Evolutionary conservation across 805 yeast genomes (phyloP), one percentile per base, ranked within the genome.

Genomic region (Kluyveromyces aestuarii): DNA sequence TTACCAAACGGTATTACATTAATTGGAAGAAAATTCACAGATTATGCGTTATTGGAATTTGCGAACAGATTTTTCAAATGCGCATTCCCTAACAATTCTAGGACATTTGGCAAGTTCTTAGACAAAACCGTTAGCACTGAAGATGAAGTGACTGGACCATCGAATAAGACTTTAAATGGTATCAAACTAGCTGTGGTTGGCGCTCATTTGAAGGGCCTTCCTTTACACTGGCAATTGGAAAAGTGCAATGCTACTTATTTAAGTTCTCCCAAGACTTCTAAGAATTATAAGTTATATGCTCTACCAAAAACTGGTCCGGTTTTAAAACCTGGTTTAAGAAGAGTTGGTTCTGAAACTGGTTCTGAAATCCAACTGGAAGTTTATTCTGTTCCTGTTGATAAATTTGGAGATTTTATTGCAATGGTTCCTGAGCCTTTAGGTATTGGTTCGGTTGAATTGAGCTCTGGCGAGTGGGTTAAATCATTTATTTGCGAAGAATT

Each of bases 371-470:
- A 76, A 49, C 67, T 91, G 36, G 99, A 91, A 67, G 76, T 88
- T 17, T 91, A 91, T 72, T 78, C 90, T 44, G 77, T 91, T 45
- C 96, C 98, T 30, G 64, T 64, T 30, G 89, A 80, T 55, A 71
- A 68, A 13, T 88, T 91, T 68, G 98, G 97, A 55, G 76, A 74
- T 19, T 93, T 91, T 60, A 83, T 93, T 27, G 62, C 84, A 6
- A 81, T 85, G 85, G 96, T 91, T 35, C 97, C 98, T 13, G 85
- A 85, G 56, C 99, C 99, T 19, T 74, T 91, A 53, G 99, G 96
- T 41, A 90, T 91, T 59, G 99, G 99, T 9, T 81, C 93, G 19
- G 91, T 88, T 46, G 95, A 90, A 67, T 76, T 89, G 40, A 81
- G 73, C 46, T 71, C 77, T 50, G 97, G 97, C 37, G 79, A 81